Evolutionary conservation across 2,329 filamentous ascomycete species (phyloP).

Genomic region (Mycosphaerella sp.): DNA sequence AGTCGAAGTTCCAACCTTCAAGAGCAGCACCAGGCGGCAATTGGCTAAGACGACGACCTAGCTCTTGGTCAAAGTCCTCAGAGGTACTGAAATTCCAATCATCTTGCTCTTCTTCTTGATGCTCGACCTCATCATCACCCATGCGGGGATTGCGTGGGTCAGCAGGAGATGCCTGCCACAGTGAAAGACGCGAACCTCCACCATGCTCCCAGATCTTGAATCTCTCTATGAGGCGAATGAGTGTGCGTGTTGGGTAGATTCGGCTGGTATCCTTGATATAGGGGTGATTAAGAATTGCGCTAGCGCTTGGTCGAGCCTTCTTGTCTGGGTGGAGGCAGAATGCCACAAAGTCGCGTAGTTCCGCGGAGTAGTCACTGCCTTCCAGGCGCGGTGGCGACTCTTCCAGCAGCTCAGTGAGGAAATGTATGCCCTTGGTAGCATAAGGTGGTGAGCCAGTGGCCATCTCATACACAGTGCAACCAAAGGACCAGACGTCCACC

Average conservation of each 20-base stretch:
- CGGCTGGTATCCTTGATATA: conserved; percentile 60
- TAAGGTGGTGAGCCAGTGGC: conserved; percentile 69
- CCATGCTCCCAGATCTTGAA: conserved; percentile 71
- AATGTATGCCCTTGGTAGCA: conserved; percentile 34
- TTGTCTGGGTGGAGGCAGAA: conserved; percentile 68
- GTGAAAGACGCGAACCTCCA: conserved; percentile 62
- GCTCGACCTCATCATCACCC: conserved; percentile 22
- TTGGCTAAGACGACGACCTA: conserved; percentile 32
- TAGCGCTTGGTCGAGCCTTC: conserved; percentile 61
- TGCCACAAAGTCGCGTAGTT: conserved; percentile 63
- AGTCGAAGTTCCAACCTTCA: conserved; percentile 22
- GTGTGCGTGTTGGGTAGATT: conserved; percentile 57
- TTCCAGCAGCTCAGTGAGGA: conserved; percentile 29
- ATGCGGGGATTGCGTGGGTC: conserved; percentile 20
- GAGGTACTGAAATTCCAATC: conserved; percentile 63
- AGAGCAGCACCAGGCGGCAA: conserved; percentile 24
- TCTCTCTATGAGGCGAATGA: conserved; percentile 61
- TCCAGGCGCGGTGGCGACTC: conserved; percentile 62
- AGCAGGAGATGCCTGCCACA: conserved; percentile 53
- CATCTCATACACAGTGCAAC: conserved; percentile 74
- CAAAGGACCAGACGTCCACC: conserved; percentile 77
- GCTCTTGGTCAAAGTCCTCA: conserved; percentile 51
- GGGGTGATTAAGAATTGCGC: conserved; percentile 61
- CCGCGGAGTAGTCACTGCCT: conserved; percentile 63
- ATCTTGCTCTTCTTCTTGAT: conserved; percentile 30